Base-by-base conservation (phyloP, 257 asterid species). In the Capsicum baccatum region DNA sequence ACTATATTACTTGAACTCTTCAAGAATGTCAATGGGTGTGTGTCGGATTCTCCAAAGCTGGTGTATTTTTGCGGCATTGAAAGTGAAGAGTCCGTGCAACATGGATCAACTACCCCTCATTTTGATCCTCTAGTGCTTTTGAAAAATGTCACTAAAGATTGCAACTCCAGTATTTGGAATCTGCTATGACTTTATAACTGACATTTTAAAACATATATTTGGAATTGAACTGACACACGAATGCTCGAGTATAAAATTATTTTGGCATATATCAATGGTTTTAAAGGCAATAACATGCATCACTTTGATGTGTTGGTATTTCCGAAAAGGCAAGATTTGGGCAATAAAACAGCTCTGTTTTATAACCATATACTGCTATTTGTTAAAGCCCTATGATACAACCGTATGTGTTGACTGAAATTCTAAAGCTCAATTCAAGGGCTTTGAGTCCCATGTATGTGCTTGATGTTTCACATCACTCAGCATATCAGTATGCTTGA, bases 391-490 rank as follows among this genome's bases (percentile, higher is more conserved):
- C 55, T 69, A 42, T 42, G 16, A 69, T 8, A 42, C 33, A 69
- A 69, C 79, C 35, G 26, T 21, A 21, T 21, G 26, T 21, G 26
- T 21, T 21, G 26, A 21, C 26, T 21, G 26, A 21, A 21, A 21
- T 21, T 21, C 26, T 21, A 21, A 21, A 21, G 26, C 16, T 16
- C 79, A 42, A 15, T 69, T 69, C 55, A 39, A 69, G 16, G 79
- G 54, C 50, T 69, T 42, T 39, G 55, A 69, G 47, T 69, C 50
- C 15, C 15, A 39, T 16, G 79, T 69, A 39, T 12, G 54, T 69
- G 16, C 79, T 42, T 69, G 33, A 69, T 69, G 15, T 42, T 42
- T 42, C 79, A 69, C 79, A 42, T 69, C 79, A 42, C 52, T 50
- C 80, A 21, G 19, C 80, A 48, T 19, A 48, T 60, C 44, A 19